These are phyloP conservation scores for Aspergillus homomorphus DNA, from an alignment of 495 filamentous ascomycete species.

Conservation along the genomic window DNA sequence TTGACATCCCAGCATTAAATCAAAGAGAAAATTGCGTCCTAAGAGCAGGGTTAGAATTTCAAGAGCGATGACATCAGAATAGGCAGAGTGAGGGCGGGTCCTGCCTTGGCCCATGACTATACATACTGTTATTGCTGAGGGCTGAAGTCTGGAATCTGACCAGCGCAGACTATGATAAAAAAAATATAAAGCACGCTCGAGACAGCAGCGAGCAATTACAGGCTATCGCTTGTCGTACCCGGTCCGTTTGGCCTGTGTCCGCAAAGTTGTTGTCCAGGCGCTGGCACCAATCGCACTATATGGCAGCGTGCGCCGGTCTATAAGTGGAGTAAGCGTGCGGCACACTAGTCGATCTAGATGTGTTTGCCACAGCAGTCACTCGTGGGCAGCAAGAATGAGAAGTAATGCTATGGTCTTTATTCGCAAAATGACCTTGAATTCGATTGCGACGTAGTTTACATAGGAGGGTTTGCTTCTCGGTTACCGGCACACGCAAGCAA, in stretches of 20 bases:
- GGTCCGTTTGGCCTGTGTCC: neutral
- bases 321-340: neutral
- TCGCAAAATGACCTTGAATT: neutral
- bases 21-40: neutral
- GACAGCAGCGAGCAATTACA: neutral
- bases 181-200: neutral
- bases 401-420: too few relatives aligned
- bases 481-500: neutral
- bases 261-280: neutral
- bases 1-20: neutral
- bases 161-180: neutral
- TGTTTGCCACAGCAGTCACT: too few relatives aligned
- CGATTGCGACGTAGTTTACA: neutral
- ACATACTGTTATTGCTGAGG: neutral
- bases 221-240: neutral
- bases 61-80: neutral
- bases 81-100: neutral
- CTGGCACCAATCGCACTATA: neutral
- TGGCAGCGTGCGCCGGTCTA: neutral
- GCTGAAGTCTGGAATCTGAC: neutral
- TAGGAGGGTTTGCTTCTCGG: neutral
- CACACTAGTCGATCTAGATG: neutral
- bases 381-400: neutral
- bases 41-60: neutral
- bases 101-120: neutral